Evolutionary conservation across 2,329 filamentous ascomycete species (phyloP).

Genomic region (Calonectria hongkongensis): DNA sequence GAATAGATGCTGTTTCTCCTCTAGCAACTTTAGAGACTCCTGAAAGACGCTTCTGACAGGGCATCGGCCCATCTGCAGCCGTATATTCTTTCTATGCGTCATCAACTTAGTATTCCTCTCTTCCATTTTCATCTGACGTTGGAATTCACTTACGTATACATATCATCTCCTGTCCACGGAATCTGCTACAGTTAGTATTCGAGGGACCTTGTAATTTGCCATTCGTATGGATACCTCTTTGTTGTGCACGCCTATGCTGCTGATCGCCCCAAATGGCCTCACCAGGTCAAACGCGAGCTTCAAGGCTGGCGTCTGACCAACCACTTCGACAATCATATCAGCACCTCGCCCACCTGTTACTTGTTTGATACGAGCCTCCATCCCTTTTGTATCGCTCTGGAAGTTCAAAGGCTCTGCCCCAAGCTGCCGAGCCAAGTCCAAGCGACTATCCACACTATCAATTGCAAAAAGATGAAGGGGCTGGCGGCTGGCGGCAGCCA

Average conservation of each 20-base stretch:
- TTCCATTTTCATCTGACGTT: constrained; percentile 31
- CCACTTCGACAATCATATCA: constrained; percentile 88
- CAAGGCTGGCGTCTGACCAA: constrained; percentile 81
- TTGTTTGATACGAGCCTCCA: constrained; percentile 82
- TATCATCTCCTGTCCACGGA: constrained; percentile 79
- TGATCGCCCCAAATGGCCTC: constrained; percentile 83
- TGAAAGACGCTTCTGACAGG: constrained; percentile 83
- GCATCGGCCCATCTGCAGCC: constrained; percentile 84
- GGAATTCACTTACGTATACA: constrained; percentile 68
- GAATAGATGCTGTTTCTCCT: constrained; percentile 79
- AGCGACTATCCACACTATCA: constrained; percentile 84
- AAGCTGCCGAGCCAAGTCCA: constrained; percentile 82
- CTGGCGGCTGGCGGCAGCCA: constrained; percentile 84
- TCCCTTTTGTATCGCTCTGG: constrained; percentile 76
- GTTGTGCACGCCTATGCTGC: constrained; percentile 86
- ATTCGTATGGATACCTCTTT: constrained; percentile 72
- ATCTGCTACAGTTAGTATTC: constrained; percentile 67
- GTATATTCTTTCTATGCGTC: constrained; percentile 78
- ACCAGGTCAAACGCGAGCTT: constrained; percentile 82
- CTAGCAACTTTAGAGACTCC: constrained; percentile 78
- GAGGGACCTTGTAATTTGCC: not conserved
- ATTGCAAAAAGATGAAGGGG: constrained; percentile 87
- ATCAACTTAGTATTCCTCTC: constrained; percentile 45
- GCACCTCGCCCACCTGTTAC: constrained; percentile 88
- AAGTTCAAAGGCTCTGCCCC: constrained; percentile 92